Evolutionary conservation across 164 flowering plant species (phyloP).

Genomic region (grape (Vitis vinifera)): ASM3070453v1 NC_081819.1:372501-373000

Average conservation of each 20-base stretch:
- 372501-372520: conserved; percentile 69
- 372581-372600: conserved; percentile 44
- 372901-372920: conserved; percentile 17
- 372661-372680: conserved; percentile 67
- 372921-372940: conserved; percentile 82
- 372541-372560: conserved; percentile 47
- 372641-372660: conserved; percentile 39
- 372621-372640: conserved; percentile 62
- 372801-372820: conserved; percentile 76
- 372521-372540: conserved; percentile 72
- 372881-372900: conserved; percentile 13
- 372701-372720: conserved; percentile 59
- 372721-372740: conserved; percentile 20
- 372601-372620: conserved; percentile 61
- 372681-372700: conserved; percentile 47
- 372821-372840: conserved; percentile 80
- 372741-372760: conserved; percentile 49
- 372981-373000: conserved; percentile 61
- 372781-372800: conserved; percentile 71
- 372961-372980: conserved; percentile 32
- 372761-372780: conserved; percentile 70
- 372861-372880: conserved; percentile 14
- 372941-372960: conserved; percentile 49
- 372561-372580: conserved; percentile 37
- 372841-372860: conserved; percentile 39